A percentile compares a stretch with the other conserved stretches of the same genome.
These are phyloP conservation scores for Hansenula anomala DNA, from an alignment of 1,139 yeast genomes.

Conservation along the genomic window DNA sequence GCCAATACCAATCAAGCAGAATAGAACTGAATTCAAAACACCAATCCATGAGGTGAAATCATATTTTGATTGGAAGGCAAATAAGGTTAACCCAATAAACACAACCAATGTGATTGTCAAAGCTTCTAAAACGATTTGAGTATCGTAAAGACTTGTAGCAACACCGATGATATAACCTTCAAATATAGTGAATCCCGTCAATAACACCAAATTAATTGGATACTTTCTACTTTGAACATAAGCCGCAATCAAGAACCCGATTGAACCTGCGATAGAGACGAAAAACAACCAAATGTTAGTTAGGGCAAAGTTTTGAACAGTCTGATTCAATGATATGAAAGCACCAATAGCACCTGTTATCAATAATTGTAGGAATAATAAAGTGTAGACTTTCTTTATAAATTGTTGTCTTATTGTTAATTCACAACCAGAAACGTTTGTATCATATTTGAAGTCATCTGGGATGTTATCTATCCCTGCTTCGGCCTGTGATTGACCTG, in stretches of 20 bases:
- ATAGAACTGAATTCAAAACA: slow-evolving; percentile 52
- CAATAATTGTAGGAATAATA: slow-evolving; percentile 60
- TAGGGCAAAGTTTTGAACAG: slow-evolving; percentile 54
- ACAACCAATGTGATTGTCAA: slow-evolving; percentile 62
- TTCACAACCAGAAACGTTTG: slow-evolving; percentile 74
- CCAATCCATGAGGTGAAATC: slow-evolving; percentile 77
- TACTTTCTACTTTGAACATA: slow-evolving; percentile 56
- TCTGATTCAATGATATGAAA: slow-evolving; percentile 42
- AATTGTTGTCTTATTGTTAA: slow-evolving; percentile 72
- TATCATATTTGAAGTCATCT: slow-evolving; percentile 83
- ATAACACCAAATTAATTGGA: slow-evolving; percentile 57
- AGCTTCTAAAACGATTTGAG: slow-evolving; percentile 67
- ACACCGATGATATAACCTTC: slow-evolving; percentile 76
- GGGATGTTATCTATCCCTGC: slow-evolving; percentile 32
- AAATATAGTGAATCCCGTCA: slow-evolving; percentile 63
- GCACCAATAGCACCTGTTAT: slow-evolving; percentile 59
- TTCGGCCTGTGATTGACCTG: background rate
- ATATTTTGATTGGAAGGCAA: slow-evolving; percentile 80
- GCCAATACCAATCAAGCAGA: slow-evolving; percentile 72
- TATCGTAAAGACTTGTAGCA: slow-evolving; percentile 59
- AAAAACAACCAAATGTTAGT: slow-evolving; percentile 57
- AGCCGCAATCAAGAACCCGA: slow-evolving; percentile 60
- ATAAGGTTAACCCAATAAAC: slow-evolving; percentile 68
- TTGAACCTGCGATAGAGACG: slow-evolving; percentile 51
- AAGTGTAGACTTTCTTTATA: slow-evolving; percentile 72